Percentiles rank a stretch among this genome's conserved stretches.
These are phyloP conservation scores for Beauveria varroae DNA, from an alignment of 2,329 filamentous ascomycete genomes.

Conservation along the genomic window DNA sequence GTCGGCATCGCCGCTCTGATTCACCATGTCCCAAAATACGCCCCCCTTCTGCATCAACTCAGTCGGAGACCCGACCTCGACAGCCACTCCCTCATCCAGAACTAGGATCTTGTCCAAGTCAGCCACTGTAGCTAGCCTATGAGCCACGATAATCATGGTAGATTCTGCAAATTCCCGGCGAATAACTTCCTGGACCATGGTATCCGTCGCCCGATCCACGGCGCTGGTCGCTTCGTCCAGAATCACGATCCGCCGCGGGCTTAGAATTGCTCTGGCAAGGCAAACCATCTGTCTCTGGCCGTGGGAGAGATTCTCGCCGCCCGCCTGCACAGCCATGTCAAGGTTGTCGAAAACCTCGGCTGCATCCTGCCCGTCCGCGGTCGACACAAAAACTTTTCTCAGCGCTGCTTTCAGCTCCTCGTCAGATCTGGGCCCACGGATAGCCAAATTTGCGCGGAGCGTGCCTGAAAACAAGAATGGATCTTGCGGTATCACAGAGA, in stretches of 20 bases:
- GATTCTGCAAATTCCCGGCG: constrained; percentile 3
- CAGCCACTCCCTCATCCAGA: constrained; percentile 1
- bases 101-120: constrained; percentile 13
- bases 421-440: neutral
- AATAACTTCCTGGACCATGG: constrained; percentile 8
- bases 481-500: constrained; percentile 12
- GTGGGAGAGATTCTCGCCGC: constrained; percentile 8
- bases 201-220: constrained; percentile 10
- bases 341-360: neutral
- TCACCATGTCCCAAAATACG: constrained; percentile 9
- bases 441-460: constrained; percentile 1
- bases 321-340: neutral
- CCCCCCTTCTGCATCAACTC: constrained; percentile 2
- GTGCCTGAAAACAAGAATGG: constrained; percentile 12
- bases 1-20: neutral
- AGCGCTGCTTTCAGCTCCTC: neutral
- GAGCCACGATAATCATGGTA: constrained; percentile 12
- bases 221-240: constrained; percentile 14
- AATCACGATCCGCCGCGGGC: constrained; percentile 6
- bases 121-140: constrained; percentile 8
- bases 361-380: neutral
- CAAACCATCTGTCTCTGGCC: constrained; percentile 13
- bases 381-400: neutral
- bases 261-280: constrained; percentile 9
- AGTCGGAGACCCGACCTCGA: neutral